These are phyloP conservation scores for Luffa acutangula DNA, from an alignment of 306 rosid species.

Conservation along the genomic window DNA sequence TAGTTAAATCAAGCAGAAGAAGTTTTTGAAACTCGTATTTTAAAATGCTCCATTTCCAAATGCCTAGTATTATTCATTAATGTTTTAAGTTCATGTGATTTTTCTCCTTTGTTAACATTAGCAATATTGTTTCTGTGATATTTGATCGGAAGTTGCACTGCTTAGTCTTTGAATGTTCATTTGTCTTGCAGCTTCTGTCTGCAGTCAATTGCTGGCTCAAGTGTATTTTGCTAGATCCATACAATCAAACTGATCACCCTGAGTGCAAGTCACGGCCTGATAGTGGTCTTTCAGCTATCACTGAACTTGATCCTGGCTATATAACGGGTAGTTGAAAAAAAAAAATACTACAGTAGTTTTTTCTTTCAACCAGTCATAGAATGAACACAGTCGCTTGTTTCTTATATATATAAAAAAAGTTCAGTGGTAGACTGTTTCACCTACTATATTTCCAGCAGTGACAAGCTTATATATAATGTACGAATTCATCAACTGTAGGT, in stretches of 20 bases:
- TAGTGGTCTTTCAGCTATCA: conserved; percentile 93
- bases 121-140: not conserved
- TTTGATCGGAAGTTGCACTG: not conserved
- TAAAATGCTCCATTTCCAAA: not conserved
- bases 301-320: conserved; percentile 97
- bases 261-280: conserved; percentile 96
- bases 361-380: not conserved
- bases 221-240: conserved; percentile 82
- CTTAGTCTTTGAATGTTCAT: not conserved
- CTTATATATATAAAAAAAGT: not conserved
- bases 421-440: not conserved
- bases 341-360: not conserved
- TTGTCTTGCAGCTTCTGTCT: conserved; percentile 61
- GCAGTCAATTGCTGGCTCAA: conserved; percentile 98
- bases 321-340: conserved; percentile 49
- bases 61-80: not conserved
- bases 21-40: not conserved
- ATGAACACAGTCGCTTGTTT: not conserved
- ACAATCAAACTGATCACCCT: conserved; percentile 90
- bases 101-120: not conserved
- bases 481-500: conserved; percentile 33
- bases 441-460: conserved; percentile 1
- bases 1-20: not conserved
- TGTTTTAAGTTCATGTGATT: not conserved
- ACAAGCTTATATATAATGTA: not conserved